Evolutionary conservation across 1,284 basidiomycete genomes (phyloP), one percentile per base, ranked within the genome.

Genomic region (Mycena sp.): DNA sequence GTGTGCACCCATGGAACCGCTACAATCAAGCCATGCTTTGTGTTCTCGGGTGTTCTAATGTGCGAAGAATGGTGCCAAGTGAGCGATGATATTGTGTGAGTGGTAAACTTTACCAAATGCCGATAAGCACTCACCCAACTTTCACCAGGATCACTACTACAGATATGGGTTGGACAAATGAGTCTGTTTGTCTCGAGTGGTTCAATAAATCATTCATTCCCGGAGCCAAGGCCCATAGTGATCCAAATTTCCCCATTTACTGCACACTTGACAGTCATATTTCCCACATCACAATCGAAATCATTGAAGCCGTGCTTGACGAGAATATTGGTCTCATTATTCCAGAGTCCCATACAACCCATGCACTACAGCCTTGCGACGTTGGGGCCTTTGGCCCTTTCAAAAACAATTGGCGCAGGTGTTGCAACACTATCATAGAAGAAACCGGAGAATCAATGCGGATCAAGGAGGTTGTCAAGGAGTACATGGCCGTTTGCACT

Each of bases 131-230:
- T 32, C 4, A 32, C 12, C 9, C 6, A 14, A 17, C 7, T 12
- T 35, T 50, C 38, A 14, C 23, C 68, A 64, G 63, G 1, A 48
- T 66, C 45, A 65, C 65, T 5, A 69, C 61, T 1, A 73, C 75
- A 0, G 60, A 67, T 17, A 78, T 71, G 63, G 76, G 79, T 0
- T 80, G 79, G 78, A 79, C 77, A 0, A 64, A 74, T 56, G 65
- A 78, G 40, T 50, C 67, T 9, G 53, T 75, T 1, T 69, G 72
- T 26, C 26, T 44, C 3, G 50, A 70, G 19, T 80, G 77, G 75
- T 72, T 80, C 30, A 21, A 67, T 54, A 53, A 73, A 35, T 45
- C 52, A 10, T 78, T 78, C 61, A 67, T 76, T 21, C 76, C 75
- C 23, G 41, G 63, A 28, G 66, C 67, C 11, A 59, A 44, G 11